These are phyloP conservation scores for Penicillium cosmopolitanum DNA, from an alignment of 495 filamentous ascomycete genomes.

Conservation along the genomic window DNA sequence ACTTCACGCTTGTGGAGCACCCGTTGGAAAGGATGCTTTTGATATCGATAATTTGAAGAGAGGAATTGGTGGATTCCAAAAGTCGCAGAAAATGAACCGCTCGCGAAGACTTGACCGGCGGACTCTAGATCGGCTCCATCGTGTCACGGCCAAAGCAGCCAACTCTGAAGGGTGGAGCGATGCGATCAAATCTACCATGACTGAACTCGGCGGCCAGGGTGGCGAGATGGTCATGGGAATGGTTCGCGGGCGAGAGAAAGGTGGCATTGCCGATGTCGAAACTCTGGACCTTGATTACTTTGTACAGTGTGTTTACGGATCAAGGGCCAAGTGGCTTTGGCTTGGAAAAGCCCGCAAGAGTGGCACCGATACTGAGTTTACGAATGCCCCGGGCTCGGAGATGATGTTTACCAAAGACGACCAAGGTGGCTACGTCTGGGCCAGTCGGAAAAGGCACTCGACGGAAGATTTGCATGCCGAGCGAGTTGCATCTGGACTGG, in stretches of 20 bases:
- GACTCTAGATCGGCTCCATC: slow-evolving; percentile 80
- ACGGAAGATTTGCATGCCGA: slow-evolving; percentile 42
- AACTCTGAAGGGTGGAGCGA: slow-evolving; percentile 80
- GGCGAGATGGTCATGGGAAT: slow-evolving; percentile 92
- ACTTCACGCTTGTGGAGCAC: slow-evolving; percentile 77
- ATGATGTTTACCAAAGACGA: slow-evolving; percentile 71
- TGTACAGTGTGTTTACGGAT: slow-evolving; percentile 72
- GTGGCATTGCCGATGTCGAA: slow-evolving; percentile 87
- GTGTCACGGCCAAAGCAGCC: slow-evolving; percentile 83
- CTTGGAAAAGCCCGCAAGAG: slow-evolving; percentile 79
- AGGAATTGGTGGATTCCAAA: slow-evolving; percentile 87
- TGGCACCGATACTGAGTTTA: slow-evolving; percentile 52
- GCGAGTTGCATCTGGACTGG: slow-evolving; percentile 31
- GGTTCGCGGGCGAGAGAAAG: slow-evolving; percentile 87
- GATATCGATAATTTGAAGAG: slow-evolving; percentile 80
- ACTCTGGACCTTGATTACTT: slow-evolving; percentile 88
- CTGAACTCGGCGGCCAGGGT: slow-evolving; percentile 92
- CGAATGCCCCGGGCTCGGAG: slow-evolving; percentile 55
- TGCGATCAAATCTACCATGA: slow-evolving; percentile 92
- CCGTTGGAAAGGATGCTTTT: slow-evolving; percentile 90
- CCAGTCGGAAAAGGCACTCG: slow-evolving; percentile 55
- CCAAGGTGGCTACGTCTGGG: slow-evolving; percentile 66
- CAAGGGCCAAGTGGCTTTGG: slow-evolving; percentile 92
- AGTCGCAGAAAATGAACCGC: slow-evolving; percentile 76
- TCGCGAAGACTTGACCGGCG: slow-evolving; percentile 79